Percentiles rank a stretch among this genome's conserved stretches.
Conservation (phyloP, 805 yeast genomes). For the Yamadazyma kitorensis region DNA sequence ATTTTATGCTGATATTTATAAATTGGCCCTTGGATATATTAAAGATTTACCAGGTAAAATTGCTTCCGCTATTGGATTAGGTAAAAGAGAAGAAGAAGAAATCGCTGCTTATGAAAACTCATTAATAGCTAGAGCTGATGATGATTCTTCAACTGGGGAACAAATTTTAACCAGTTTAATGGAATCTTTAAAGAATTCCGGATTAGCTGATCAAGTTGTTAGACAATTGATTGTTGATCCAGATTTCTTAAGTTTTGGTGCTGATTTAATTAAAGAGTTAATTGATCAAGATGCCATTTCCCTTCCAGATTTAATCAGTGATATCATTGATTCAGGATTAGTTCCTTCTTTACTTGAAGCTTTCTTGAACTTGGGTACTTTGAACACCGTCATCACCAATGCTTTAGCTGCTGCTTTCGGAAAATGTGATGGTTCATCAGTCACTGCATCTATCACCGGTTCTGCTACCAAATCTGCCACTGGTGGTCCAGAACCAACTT, state of each 20-base stretch:
- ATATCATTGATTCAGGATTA: constrained; percentile 34
- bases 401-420: constrained; percentile 43
- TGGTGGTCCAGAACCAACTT: constrained; percentile 10
- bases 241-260: constrained; percentile 38
- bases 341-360: constrained; percentile 34
- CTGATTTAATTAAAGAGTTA: constrained; percentile 29
- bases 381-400: constrained; percentile 38
- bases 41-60: constrained; percentile 28
- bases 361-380: constrained; percentile 36
- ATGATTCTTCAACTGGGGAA: constrained; percentile 2
- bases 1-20: constrained; percentile 38
- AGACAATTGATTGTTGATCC: constrained; percentile 35
- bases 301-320: constrained; percentile 25
- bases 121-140: constrained; percentile 7
- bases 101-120: constrained; percentile 1
- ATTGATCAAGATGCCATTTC: constrained; percentile 27
- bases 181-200: constrained; percentile 43
- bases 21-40: constrained; percentile 30
- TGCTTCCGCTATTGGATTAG: constrained; percentile 19
- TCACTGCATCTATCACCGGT: constrained; percentile 23
- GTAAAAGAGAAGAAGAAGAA: constrained; percentile 21
- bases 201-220: constrained; percentile 39
- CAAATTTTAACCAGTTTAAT: constrained; percentile 31
- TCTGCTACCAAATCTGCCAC: constrained; percentile 18
- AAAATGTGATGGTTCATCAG: constrained; percentile 31